These are phyloP conservation scores for Kurtzmaniella natalensis DNA, from an alignment of 1,139 yeast species.

Conservation along the genomic window DNA sequence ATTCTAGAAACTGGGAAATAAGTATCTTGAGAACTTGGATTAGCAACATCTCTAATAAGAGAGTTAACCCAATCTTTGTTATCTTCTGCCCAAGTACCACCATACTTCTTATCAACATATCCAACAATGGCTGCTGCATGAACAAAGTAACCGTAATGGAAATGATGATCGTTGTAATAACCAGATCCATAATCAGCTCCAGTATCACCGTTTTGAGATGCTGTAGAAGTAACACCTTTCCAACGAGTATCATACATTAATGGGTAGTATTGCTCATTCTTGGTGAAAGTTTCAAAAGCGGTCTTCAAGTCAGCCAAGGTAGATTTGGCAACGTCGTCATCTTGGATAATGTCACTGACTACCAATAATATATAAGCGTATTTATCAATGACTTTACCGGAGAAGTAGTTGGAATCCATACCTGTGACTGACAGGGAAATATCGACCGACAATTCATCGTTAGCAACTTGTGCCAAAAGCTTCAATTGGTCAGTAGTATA, in stretches of 20 bases:
- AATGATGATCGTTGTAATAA: constrained; percentile 76
- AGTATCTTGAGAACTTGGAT: constrained; percentile 56
- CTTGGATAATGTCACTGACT: constrained; percentile 54
- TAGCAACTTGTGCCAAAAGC: constrained; percentile 52
- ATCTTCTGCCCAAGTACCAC: constrained; percentile 64
- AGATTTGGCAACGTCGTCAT: constrained; percentile 43
- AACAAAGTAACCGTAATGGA: constrained; percentile 74
- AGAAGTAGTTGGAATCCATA: constrained; percentile 53
- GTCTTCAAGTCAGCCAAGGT: constrained; percentile 48
- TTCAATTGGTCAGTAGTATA: constrained; percentile 50
- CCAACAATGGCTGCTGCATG: constrained; percentile 79
- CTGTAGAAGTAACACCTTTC: constrained; percentile 67
- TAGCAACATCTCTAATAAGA: constrained; percentile 72
- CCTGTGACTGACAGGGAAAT: constrained; percentile 46
- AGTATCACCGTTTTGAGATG: constrained; percentile 46
- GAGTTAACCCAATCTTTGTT: constrained; percentile 65
- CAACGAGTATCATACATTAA: constrained; percentile 65
- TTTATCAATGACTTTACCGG: constrained; percentile 73
- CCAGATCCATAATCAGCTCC: constrained; percentile 53
- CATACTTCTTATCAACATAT: constrained; percentile 51
- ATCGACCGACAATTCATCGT: constrained; percentile 54
- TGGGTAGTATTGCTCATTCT: constrained; percentile 53
- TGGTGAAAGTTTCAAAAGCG: constrained; percentile 48
- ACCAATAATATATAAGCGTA: constrained; percentile 69
- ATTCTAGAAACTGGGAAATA: constrained; percentile 73